Conservation (phyloP, 2,329 filamentous ascomycete species). For the Alternaria sp. region DNA sequence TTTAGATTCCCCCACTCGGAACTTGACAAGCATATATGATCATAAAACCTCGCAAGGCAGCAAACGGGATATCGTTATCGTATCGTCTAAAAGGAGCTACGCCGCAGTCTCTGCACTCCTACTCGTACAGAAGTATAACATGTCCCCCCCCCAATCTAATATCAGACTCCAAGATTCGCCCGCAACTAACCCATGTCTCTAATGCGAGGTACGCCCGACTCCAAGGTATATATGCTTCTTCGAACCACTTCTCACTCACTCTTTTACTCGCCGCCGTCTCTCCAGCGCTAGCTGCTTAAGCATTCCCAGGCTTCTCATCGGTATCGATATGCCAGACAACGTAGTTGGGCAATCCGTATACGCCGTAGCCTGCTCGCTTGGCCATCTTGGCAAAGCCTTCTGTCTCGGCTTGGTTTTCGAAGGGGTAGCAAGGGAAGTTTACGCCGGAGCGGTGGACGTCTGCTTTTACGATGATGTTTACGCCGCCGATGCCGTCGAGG, state of each 20-base stretch:
- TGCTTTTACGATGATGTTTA: conserved; percentile 96
- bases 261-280: background rate
- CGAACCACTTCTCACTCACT: background rate
- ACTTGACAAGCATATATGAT: background rate
- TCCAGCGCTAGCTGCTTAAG: conserved; percentile 17
- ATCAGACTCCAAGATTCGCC: conserved; percentile 1
- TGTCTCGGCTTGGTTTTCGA: conserved; percentile 98
- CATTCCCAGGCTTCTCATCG: conserved; percentile 88
- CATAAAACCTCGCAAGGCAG: background rate
- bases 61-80: background rate
- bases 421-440: conserved; percentile 95
- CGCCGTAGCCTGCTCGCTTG: conserved; percentile 90
- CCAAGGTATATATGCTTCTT: conserved; percentile 11
- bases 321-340: conserved; percentile 99
- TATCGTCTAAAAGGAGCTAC: background rate
- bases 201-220: conserved; percentile 6
- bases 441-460: conserved; percentile 97
- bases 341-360: conserved; percentile 93
- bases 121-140: background rate
- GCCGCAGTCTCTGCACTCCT: background rate
- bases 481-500: conserved; percentile 94
- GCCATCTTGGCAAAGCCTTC: conserved; percentile 99
- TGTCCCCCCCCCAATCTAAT: background rate
- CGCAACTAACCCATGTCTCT: background rate
- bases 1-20: background rate